Conservation (phyloP, 768 basidiomycete species). For the Lactifluus hygrophoroides region DNA sequence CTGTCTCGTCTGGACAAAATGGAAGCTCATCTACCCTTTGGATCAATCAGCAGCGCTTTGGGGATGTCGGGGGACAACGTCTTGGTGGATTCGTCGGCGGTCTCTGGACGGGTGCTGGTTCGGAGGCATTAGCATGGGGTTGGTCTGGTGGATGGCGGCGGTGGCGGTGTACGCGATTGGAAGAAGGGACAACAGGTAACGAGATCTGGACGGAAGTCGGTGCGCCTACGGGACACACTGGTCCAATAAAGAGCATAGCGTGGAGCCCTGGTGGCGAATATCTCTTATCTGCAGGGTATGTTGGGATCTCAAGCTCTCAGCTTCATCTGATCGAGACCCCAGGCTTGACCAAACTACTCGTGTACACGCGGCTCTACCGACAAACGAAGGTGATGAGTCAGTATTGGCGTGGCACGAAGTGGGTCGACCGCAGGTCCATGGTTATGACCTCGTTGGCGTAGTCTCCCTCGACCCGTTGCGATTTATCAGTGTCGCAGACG, state of each 20-base stretch:
- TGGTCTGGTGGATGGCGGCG: conserved; percentile 94
- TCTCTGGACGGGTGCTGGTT: conserved; percentile 59
- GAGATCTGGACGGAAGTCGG: conserved; percentile 66
- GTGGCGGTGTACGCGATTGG: conserved; percentile 47
- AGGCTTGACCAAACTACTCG: conserved; percentile 91
- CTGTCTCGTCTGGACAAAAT: conserved; percentile 31
- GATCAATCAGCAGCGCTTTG: conserved; percentile 87
- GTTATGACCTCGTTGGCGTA: conserved; percentile 82
- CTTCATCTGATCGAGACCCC: conserved; percentile 3
- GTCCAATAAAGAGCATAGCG: conserved; percentile 65
- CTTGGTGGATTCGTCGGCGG: conserved; percentile 91
- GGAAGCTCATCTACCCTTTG: conserved; percentile 59
- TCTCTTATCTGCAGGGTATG: conserved; percentile 77
- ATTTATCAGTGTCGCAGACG: conserved; percentile 90
- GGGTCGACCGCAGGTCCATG: conserved; percentile 90
- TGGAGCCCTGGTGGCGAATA: conserved; percentile 90
- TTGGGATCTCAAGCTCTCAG: background rate
- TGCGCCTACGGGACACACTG: conserved; percentile 83
- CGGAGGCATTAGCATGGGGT: conserved; percentile 73
- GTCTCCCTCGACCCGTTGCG: conserved; percentile 66
- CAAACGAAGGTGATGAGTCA: conserved; percentile 9
- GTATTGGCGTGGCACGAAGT: conserved; percentile 73
- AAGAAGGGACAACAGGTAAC: conserved; percentile 14
- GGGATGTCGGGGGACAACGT: conserved; percentile 87
- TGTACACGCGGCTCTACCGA: conserved; percentile 58